A percentile compares a stretch with the other conserved stretches of the same genome.
Evolutionary conservation across 805 yeast genomes (phyloP).

Genomic region (Candida sithepensis): DNA sequence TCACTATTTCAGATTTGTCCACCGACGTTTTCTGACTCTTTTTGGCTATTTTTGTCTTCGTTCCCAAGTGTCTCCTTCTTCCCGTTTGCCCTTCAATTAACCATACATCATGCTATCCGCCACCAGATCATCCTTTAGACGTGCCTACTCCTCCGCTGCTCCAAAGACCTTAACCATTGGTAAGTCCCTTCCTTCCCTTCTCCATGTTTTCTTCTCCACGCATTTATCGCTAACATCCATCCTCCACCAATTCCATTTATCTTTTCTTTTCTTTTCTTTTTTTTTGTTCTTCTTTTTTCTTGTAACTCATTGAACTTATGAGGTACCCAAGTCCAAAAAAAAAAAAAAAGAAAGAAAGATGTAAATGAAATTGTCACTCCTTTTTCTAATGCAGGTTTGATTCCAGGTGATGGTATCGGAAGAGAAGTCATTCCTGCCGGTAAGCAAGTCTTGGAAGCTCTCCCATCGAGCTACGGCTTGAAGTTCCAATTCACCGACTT

Average conservation of each 20-base stretch:
- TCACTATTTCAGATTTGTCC: no score
- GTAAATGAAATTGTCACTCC: not conserved
- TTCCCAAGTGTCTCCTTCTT: not conserved
- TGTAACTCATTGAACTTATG: not conserved
- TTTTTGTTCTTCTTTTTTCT: not conserved
- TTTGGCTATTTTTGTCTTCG: not conserved
- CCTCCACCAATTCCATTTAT: no score
- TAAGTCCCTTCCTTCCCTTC: slow-evolving; percentile 9
- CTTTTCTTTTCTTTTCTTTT: not conserved
- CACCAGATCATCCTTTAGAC: slow-evolving; percentile 23
- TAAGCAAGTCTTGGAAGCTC: slow-evolving; percentile 74
- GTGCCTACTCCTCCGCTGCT: slow-evolving; percentile 33
- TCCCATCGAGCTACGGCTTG: slow-evolving; percentile 72
- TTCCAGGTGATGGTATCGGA: slow-evolving; percentile 99
- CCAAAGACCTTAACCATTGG: slow-evolving; percentile 53
- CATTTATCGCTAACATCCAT: slow-evolving; percentile 11
- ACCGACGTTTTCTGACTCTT: no score
- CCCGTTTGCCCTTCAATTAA: no score
- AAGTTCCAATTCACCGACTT: slow-evolving; percentile 82
- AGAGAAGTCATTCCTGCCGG: slow-evolving; percentile 98
- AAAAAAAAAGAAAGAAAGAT: not conserved
- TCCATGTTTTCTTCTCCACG: not conserved
- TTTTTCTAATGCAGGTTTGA: slow-evolving; percentile 46
- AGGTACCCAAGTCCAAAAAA: no score
- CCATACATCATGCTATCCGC: slow-evolving; percentile 19